Base-by-base conservation (phyloP, 2,329 filamentous ascomycete species). In the Ophiocordyceps camponoti-rufipedis region DNA sequence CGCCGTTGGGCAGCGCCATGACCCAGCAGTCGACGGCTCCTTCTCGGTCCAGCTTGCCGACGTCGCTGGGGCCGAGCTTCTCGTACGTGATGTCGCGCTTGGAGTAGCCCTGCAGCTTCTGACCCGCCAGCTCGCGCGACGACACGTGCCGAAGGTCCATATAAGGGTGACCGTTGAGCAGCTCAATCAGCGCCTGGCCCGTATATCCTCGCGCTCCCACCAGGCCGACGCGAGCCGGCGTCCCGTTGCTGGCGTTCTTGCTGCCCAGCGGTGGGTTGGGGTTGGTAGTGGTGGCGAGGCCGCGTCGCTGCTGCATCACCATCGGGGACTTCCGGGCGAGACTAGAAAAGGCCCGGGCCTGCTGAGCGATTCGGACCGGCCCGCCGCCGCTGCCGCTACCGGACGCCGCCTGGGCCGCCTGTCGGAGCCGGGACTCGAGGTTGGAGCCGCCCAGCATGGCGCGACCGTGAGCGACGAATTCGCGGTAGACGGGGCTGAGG, bases 201-300 rank as follows among this genome's bases (percentile, higher is more conserved):
- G 89, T 96, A 61, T 94, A 96, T 32, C 91, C 89, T 57, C 88
- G 83, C 47, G 87, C 88, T 50, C 88, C 88, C 52, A 95, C 94
- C 46, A 95, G 72, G 41, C 83, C 88, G 43, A 95, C 76, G 57
- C 81, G 83, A 12, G 87, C 79, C 11, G 85, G 82, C 49, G 77
- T 75, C 48, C 76, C 74, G 64, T 88, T 93, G 48, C 85, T 86
- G 48, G 79, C 82, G 64, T 94, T 94, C 69, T 87, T 88, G 66
- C 81, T 80, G 47, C 85, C 87, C 48, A 91, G 77, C 13, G 88
- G 87, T 45, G 88, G 87, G 69, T 94, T 94, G n/a, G 86, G 85
- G 68, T 55, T 56, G 5, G 53, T 23, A 3, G 23, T 53, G 6
- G 48, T 51, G 39, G 52, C 50, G 28, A 53, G 55, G 42, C 48